phyloP scores from a whole-genome alignment of 441 rosid genomes.

The Dalechampia spathulata region DNA sequence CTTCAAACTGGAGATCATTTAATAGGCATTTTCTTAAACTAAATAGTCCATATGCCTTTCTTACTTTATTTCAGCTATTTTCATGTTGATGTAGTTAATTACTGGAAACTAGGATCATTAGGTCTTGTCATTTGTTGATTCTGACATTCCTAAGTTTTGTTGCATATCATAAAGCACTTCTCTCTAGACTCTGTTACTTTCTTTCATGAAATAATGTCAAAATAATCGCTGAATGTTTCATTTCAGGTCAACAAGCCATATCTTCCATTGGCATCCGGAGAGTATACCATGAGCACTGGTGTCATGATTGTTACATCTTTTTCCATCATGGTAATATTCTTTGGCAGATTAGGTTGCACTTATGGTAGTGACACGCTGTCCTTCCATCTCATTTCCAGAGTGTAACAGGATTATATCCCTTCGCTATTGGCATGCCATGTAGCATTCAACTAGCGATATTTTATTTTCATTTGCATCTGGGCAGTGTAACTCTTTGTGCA shows the following conservation, averaged over 20 bases:
- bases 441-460: no score
- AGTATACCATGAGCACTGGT: conserved; percentile 62
- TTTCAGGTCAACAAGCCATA: conserved; percentile 91
- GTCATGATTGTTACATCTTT: conserved; percentile 52
- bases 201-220: background rate
- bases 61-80: background rate
- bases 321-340: conserved; percentile 59
- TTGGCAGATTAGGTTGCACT: background rate
- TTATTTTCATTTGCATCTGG: no score
- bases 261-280: conserved; percentile 97
- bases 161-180: background rate
- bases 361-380: background rate
- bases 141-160: background rate
- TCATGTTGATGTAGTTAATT: background rate
- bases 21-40: background rate
- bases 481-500: background rate
- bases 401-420: background rate
- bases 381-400: background rate
- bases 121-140: background rate
- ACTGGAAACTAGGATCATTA: background rate
- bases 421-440: no score
- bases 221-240: background rate
- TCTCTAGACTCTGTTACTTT: conserved; percentile 3
- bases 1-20: background rate
- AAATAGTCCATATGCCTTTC: background rate